Base-by-base conservation (phyloP, 495 filamentous ascomycete genomes). In the Xylaria curta region DNA sequence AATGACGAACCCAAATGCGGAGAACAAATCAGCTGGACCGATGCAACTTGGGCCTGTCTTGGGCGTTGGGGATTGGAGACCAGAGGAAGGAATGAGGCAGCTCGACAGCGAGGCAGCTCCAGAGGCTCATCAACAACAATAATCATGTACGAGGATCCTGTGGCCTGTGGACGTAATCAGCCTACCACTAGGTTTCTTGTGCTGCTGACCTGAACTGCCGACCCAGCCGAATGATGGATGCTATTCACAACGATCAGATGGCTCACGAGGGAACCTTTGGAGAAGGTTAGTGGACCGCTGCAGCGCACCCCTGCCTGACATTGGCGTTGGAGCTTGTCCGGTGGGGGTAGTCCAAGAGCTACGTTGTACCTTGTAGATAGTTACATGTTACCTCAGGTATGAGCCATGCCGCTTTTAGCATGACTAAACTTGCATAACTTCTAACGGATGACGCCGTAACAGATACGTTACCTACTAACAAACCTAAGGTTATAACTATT, bases 191-290 rank as follows among this genome's bases (percentile, higher is more conserved):
- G 1, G 13, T 40, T 24, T 24, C 58, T 10, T 38, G 68, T 4
- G 17, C 46, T 53, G 54, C 46, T 53, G 54, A 47, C 58, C 44
- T 51, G 28, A 33, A 24, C 53, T 36, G 68, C 68, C 68, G 68
- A 70, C 21, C 46, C 56, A 70, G 58, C 68, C 68, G 68, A 31
- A 49, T 53, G 46, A 53, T 66, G 46, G 63, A 66, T 69, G 67
- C 56, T 51, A 63, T 70, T 68, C 66, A 2, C 66, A 47, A 6
- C 13, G 66, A 68, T 60, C 12, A 59, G 31, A 4, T 49, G 40
- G 66, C 68, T 61, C 68, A 70, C 68, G 58, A 51, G 68, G 42
- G 28, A 54, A 31, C 42, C 26, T 70, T 63, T 47, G 53, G 66
- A 59, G 66, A 61, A 44, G 33, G n/a, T 47, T 42, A 33, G 66